Base-by-base conservation (phyloP, 2,329 filamentous ascomycete genomes). In the Blumeriella jaapii region DNA sequence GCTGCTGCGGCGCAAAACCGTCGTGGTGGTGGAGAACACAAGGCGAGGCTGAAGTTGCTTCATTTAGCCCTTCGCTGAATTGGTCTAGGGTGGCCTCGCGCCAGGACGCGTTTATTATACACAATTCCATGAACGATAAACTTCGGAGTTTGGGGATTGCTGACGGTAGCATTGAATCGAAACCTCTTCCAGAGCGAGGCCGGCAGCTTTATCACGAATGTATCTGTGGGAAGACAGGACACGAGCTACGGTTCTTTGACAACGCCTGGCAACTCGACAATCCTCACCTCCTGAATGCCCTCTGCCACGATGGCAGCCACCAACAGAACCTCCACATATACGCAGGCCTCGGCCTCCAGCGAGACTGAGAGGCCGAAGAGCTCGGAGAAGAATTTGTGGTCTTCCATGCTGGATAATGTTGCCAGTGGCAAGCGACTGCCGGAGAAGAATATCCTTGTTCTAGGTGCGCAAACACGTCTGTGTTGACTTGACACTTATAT, bases 351-450 rank as follows among this genome's bases (percentile, higher is more conserved):
- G 61, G 46, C 74, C 65, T 46, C 58, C 50, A 61, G 56, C 40
- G 67, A 67, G 41, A 64, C 65, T 38, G 72, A 74, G 31, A 62
- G 62, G 50, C 69, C 68, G 46, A 70, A 73, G 62, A 71, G 65
- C 59, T 78, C 82, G 50, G 78, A 64, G 45, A 84, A 83, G 61
- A 84, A 93, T 56, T 78, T 95, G 60, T 95, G 89, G 89, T 87
- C 82, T 42, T 86, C 84, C 28, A 84, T 95, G 81, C 69, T 95
- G 48, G 84, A 93, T 59, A 79, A 75, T 34, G 87, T 91, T 49
- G 85, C 87, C 50, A 93, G 82, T 60, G 85, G 83, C 48, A 93
- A 91, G 66, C 74, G 82, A 49, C 64, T 95, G 52, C 84, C 86
- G 5, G 85, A 94, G 62, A 95, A 94, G 71, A 93, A 87, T 57